These are phyloP conservation scores for Alternaria viburni DNA, from an alignment of 2,329 filamentous ascomycete species.

Conservation along the genomic window DNA sequence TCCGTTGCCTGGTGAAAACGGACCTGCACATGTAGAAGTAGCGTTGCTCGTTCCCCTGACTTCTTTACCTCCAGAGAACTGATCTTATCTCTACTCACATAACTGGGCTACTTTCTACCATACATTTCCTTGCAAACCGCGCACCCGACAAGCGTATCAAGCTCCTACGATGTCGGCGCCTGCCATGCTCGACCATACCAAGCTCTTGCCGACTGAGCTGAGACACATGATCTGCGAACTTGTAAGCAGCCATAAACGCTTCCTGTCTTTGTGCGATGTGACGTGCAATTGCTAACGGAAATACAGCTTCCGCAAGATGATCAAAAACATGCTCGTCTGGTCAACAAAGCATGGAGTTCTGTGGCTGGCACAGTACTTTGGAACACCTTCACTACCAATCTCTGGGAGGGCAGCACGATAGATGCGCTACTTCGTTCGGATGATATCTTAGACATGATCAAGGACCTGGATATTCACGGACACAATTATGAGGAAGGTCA, in stretches of 20 bases:
- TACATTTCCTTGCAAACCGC: background rate
- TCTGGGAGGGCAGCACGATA: background rate
- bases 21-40: background rate
- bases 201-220: background rate
- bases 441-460: background rate
- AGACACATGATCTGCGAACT: background rate
- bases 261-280: background rate
- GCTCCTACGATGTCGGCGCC: background rate
- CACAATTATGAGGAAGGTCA: background rate
- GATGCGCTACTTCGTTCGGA: background rate
- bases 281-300: background rate
- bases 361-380: background rate
- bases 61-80: background rate
- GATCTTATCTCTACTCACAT: background rate
- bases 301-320: background rate
- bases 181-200: background rate
- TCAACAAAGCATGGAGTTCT: background rate
- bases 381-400: background rate
- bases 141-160: rapidly evolving
- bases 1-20: background rate
- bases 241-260: background rate
- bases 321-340: background rate
- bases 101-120: background rate
- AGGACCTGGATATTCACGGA: background rate
- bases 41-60: background rate